Evolutionary conservation across 2,329 filamentous ascomycete genomes (phyloP), one percentile per base, ranked within the genome.

Genomic region (Exophiala sideris): DNA sequence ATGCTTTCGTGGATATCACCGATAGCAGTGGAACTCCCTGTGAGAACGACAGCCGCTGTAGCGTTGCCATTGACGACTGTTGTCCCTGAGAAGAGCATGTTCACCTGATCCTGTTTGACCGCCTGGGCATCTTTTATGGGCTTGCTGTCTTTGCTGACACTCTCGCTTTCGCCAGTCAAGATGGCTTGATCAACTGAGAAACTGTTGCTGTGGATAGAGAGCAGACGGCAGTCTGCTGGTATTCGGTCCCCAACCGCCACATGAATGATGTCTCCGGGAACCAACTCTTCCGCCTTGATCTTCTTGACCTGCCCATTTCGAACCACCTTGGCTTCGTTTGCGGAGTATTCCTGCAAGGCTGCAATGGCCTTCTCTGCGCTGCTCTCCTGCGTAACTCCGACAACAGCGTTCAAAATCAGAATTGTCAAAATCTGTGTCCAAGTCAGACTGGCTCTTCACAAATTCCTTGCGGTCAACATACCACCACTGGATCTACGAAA

Each of bases 1-100:
- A 99, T 99, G 77, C 91, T 97, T 75, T 97, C 94, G 70, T 99
- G 94, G 61, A 99, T 99, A 70, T 96, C 94, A 65, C 94, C 94
- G 73, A 99, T 99, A 35, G 94, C 94, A 21, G 94, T 99, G 67
- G 84, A 88, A 45, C 85, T 81, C 62, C 94, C 94, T 14, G 94
- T 99, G 68, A 95, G 74, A 59, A 91, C 91, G 21, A 99, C 94
- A 49, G 97, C 76, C 40, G 94, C 94, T 65, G 84, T 91, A 47
- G 94, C 95, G 70, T 92, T 89, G 58, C 94, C 94, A 61, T 88
- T 95, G 16, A 96, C 92, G 14, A 99, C 91, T 2, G 94, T 97
- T 5, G 95, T 99, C 66, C 95, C 95, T 1, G 95, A 99, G 75
- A 99, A 99, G 57, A 99, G 81, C 83, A 96, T 96, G 73, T 99